Percentiles rank a stretch among this genome's conserved stretches.
These are phyloP conservation scores for Oryza nivara DNA, from an alignment of 176 grass and related monocot genomes.

Conservation along the genomic window DNA sequence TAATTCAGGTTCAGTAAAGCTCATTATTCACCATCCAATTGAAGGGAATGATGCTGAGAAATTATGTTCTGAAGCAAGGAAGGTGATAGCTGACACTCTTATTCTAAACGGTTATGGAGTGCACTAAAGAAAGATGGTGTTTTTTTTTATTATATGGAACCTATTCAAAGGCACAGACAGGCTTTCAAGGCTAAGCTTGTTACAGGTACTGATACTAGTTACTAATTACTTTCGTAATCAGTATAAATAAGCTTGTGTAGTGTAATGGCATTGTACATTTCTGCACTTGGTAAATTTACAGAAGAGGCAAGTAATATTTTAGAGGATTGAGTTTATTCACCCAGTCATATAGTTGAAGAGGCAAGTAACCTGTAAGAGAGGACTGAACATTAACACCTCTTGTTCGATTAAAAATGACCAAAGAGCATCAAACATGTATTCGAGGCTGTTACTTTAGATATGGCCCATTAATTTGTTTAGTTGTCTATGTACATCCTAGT, in stretches of 20 bases:
- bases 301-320: neutral
- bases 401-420: neutral
- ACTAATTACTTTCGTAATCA: slow-evolving; percentile 1
- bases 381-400: neutral
- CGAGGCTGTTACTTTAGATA: neutral
- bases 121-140: slow-evolving; percentile 46
- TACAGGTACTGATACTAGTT: slow-evolving; percentile 36
- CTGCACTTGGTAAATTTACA: neutral
- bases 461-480: neutral
- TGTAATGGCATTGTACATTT: neutral
- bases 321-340: neutral
- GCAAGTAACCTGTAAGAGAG: slow-evolving; percentile 14
- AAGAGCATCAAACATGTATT: neutral
- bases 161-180: slow-evolving; percentile 22
- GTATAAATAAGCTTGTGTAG: neutral
- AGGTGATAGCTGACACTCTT: slow-evolving; percentile 72
- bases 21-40: slow-evolving; percentile 79
- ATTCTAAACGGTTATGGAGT: slow-evolving; percentile 72
- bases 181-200: slow-evolving; percentile 13
- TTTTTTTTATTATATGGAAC: slow-evolving; percentile 28
- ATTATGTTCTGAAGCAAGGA: slow-evolving; percentile 69
- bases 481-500: neutral
- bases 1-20: slow-evolving; percentile 80
- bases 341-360: neutral
- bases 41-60: slow-evolving; percentile 63